A percentile compares a stretch with the other conserved stretches of the same genome.
Evolutionary conservation across 495 filamentous ascomycete genomes (phyloP).

Genomic region (Talaromyces ruber): DNA sequence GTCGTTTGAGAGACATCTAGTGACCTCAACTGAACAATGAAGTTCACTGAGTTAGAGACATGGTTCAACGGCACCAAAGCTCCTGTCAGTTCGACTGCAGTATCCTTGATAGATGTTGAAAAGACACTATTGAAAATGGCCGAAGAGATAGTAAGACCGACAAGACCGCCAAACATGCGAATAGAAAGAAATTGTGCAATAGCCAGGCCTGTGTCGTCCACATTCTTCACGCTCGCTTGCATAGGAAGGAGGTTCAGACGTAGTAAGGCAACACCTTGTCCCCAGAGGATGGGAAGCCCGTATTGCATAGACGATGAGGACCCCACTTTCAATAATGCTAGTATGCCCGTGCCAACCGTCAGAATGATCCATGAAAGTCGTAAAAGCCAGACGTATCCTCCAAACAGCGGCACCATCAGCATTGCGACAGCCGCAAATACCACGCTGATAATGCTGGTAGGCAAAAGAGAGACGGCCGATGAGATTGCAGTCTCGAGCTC

Average conservation of each 20-base stretch:
- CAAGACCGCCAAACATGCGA: conserved; percentile 28
- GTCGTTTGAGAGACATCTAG: not conserved
- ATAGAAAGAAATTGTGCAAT: conserved; percentile 24
- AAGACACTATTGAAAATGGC: not conserved
- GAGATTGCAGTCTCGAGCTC: conserved; percentile 16
- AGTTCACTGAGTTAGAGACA: not conserved
- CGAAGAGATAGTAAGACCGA: conserved; percentile 24
- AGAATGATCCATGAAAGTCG: not conserved
- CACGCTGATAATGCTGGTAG: conserved; percentile 10
- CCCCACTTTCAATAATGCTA: not conserved
- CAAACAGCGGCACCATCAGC: not conserved
- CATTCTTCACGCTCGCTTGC: not conserved
- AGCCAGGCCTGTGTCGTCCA: conserved; percentile 31
- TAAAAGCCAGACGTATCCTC: not conserved
- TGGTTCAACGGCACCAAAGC: not conserved
- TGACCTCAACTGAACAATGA: not conserved
- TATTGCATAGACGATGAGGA: not conserved
- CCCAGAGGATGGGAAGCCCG: not conserved
- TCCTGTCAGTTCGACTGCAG: not conserved
- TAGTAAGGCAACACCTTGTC: not conserved
- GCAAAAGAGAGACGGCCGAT: conserved; percentile 20
- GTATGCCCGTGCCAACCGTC: not conserved
- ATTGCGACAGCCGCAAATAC: not conserved
- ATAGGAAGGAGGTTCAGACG: not conserved
- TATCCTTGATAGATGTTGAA: not conserved